These are phyloP conservation scores for Acacia acuminata DNA, from an alignment of 306 rosid species.

Conservation along the genomic window DNA sequence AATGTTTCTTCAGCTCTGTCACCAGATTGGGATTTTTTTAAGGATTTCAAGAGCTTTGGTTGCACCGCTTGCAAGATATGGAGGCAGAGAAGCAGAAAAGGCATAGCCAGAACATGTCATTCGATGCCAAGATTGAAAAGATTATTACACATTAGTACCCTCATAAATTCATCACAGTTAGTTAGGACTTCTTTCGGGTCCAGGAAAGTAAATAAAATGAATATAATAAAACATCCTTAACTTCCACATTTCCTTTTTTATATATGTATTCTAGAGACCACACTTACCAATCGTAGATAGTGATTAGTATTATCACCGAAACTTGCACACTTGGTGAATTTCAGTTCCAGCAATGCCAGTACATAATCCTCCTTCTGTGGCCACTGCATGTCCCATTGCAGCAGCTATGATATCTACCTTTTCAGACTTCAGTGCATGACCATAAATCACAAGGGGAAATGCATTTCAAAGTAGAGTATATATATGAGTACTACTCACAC, in stretches of 20 bases:
- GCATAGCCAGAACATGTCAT: slow-evolving; percentile 92
- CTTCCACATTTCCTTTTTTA: neutral
- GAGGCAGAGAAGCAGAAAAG: slow-evolving; percentile 97
- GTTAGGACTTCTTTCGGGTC: neutral
- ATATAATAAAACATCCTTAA: neutral
- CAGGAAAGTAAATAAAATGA: neutral
- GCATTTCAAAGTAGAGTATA: slow-evolving; percentile 1
- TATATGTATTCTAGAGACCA: neutral
- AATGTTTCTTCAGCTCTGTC: slow-evolving; percentile 68
- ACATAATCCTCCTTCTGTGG: slow-evolving; percentile 98
- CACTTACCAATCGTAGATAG: neutral
- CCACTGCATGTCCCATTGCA: slow-evolving; percentile 97
- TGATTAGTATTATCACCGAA: neutral
- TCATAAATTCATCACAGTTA: neutral
- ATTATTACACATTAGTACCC: neutral
- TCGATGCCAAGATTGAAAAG: slow-evolving; percentile 57
- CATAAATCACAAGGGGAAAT: slow-evolving; percentile 37
- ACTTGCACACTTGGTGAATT: slow-evolving; percentile 83
- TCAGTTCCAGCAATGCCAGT: slow-evolving; percentile 87
- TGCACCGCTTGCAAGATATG: slow-evolving; percentile 94
- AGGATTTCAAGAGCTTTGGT: slow-evolving; percentile 78
- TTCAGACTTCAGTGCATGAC: slow-evolving; percentile 55
- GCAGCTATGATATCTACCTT: slow-evolving; percentile 92
- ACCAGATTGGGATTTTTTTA: slow-evolving; percentile 80
- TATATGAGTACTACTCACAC: neutral